Evolutionary conservation across 2,329 filamentous ascomycete species (phyloP), one percentile per base, ranked within the genome.

Genomic region (Alternaria conjuncta): DNA sequence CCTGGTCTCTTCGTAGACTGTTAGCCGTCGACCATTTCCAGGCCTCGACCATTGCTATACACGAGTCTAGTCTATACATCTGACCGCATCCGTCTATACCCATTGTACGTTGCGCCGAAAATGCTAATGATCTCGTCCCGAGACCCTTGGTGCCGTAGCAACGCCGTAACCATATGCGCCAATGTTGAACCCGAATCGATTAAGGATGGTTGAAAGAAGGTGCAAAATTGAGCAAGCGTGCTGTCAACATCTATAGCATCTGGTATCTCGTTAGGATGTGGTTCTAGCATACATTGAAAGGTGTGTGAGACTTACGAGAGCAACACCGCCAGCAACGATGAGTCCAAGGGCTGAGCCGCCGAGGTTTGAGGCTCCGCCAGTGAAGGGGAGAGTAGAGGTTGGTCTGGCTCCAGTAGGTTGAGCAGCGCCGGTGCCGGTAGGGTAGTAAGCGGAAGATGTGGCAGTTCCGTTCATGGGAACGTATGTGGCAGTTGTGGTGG

Each of bases 261-360:
- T 68, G 41, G 5, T 2, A 2, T 7, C 9, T 11, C 15, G 60
- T 63, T 55, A 62, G 64, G 6, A 26, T 53, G 3, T 18, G 1
- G 55, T 44, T 64, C 60, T 57, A 5, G 63, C 5, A 3, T n/a
- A 12, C 1, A 5, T 30, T 12, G 13, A 41, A 12, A 20, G 13
- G 18, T 25, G 26, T n/a, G 30, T 55, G 23, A 20, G 28, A 65
- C 66, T 64, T 64, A 78, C 71, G 57, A 79, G 25, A 59, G 75
- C 77, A 65, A 75, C 76, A 69, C 74, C 77, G 7, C 76, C 77
- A 47, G 70, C 71, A 30, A 78, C 57, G 44, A 78, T 28, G 30
- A 74, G 50, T n/a, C 72, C 75, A 43, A 78, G 55, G 43, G 70
- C 72, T 12, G 71, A 73, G 44, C 75, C 71, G n/a, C 71, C 67